A percentile compares a stretch with the other conserved stretches of the same genome.
Evolutionary conservation across 768 basidiomycete species (phyloP).

Genomic region (Boletus subparvulus): DNA sequence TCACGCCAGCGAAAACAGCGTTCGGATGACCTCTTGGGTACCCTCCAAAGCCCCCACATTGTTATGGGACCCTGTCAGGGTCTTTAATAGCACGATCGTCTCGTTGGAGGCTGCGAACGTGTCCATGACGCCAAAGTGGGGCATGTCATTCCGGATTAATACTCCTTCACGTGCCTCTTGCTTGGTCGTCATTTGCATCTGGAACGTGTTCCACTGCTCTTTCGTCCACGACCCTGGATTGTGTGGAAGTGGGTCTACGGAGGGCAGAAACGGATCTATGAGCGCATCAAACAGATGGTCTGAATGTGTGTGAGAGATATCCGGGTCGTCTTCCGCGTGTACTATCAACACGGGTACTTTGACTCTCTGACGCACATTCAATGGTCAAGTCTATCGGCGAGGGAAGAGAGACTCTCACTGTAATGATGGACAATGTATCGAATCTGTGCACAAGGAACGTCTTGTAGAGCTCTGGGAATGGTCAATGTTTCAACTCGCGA

Average conservation of each 20-base stretch:
- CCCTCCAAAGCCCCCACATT: conserved; percentile 61
- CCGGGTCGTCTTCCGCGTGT: conserved; percentile 73
- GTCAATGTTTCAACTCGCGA: conserved; percentile 2
- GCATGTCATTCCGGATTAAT: conserved; percentile 45
- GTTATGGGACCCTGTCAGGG: conserved; percentile 57
- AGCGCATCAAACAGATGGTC: conserved; percentile 65
- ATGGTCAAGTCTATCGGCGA: neutral
- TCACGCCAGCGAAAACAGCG: conserved; percentile 25
- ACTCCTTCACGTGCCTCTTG: conserved; percentile 42
- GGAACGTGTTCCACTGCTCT: conserved; percentile 48
- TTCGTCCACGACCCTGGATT: conserved; percentile 28
- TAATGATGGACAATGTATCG: conserved; percentile 60
- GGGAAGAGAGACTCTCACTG: conserved; percentile 41
- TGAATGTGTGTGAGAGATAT: conserved; percentile 73
- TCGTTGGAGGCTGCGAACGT: conserved; percentile 47
- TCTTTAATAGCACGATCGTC: conserved; percentile 58
- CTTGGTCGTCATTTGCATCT: conserved; percentile 41
- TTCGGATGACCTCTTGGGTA: conserved; percentile 59
- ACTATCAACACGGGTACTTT: conserved; percentile 68
- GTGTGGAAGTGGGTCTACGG: conserved; percentile 38
- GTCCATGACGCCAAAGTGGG: conserved; percentile 51
- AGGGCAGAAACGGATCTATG: conserved; percentile 61
- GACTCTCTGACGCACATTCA: conserved; percentile 47
- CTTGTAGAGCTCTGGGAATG: conserved; percentile 49
- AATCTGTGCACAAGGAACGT: conserved; percentile 56